These are phyloP conservation scores for Xanthoparmelia taractica DNA, from an alignment of 495 filamentous ascomycete species.

Conservation along the genomic window DNA sequence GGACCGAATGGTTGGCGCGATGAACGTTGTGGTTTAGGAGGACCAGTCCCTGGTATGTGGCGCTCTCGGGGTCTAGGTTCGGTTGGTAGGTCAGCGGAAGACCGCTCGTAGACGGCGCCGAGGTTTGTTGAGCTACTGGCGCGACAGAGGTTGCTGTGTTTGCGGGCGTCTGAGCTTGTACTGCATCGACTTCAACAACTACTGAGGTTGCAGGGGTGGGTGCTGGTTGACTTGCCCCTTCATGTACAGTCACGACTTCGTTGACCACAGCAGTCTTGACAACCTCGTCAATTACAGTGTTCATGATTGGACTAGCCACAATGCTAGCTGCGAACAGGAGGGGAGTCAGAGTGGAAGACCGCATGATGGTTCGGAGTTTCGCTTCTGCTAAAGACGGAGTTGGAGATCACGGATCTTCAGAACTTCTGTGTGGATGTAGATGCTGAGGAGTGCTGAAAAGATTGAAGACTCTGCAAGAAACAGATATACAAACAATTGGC, in stretches of 20 bases:
- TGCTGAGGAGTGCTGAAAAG: neutral
- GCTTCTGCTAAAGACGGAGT: neutral
- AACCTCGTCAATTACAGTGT: conserved; percentile 43
- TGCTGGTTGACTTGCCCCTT: conserved; percentile 16
- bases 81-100: conserved; percentile 19
- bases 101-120: conserved; percentile 17
- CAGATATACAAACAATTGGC: neutral
- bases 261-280: conserved; percentile 54
- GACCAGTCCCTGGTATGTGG: conserved; percentile 40
- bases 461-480: neutral
- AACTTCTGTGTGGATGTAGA: neutral
- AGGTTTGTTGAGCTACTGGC: conserved; percentile 16
- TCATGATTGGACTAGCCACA: conserved; percentile 48
- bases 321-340: conserved; percentile 55
- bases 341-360: conserved; percentile 54
- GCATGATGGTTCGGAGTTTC: conserved; percentile 50
- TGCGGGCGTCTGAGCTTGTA: neutral
- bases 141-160: conserved; percentile 1
- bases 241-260: conserved; percentile 38
- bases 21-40: conserved; percentile 78
- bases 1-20: conserved; percentile 72
- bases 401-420: neutral
- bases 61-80: conserved; percentile 20
- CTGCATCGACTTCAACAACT: neutral
- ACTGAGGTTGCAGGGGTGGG: conserved; percentile 6